Percentiles rank a stretch among this genome's conserved stretches.
phyloP scores from a whole-genome alignment of 768 basidiomycete genomes.

The Russula ochroleuca region DNA sequence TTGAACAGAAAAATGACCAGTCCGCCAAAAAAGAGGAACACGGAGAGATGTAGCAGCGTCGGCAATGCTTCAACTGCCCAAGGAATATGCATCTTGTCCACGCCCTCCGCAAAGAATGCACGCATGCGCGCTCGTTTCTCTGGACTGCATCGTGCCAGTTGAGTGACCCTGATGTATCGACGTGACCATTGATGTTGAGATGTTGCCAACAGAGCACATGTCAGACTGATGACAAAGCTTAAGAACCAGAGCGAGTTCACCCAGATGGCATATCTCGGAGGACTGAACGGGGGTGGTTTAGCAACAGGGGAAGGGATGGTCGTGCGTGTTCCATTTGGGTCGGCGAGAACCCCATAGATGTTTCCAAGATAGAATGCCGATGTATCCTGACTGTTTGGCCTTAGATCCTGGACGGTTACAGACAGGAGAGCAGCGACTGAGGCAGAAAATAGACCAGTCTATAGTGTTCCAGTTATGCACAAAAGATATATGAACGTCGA shows the following conservation, averaged over 20 bases:
- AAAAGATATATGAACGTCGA: no score
- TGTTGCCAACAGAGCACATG: not conserved
- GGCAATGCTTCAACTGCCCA: no score
- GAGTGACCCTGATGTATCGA: not conserved
- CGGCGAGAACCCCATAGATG: not conserved
- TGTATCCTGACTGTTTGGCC: not conserved
- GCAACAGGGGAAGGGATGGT: not conserved
- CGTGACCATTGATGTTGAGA: not conserved
- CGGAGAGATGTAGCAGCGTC: not conserved
- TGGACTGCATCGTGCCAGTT: not conserved
- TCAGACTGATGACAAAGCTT: not conserved
- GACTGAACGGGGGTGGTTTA: not conserved
- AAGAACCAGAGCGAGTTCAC: conserved; percentile 1
- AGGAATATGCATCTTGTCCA: not conserved
- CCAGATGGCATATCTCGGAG: not conserved
- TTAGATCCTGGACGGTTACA: not conserved
- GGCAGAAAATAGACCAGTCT: not conserved
- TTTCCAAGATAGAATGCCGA: not conserved
- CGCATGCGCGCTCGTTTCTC: not conserved
- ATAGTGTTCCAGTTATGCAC: not conserved
- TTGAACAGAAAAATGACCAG: not conserved
- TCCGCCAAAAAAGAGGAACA: not conserved
- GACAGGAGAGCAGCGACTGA: not conserved
- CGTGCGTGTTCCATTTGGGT: not conserved
- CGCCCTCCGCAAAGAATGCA: not conserved